Evolutionary conservation across 148 eudicot species (phyloP), one percentile per base, ranked within the genome.

Genomic region (Fagopyrum esculentum): DNA sequence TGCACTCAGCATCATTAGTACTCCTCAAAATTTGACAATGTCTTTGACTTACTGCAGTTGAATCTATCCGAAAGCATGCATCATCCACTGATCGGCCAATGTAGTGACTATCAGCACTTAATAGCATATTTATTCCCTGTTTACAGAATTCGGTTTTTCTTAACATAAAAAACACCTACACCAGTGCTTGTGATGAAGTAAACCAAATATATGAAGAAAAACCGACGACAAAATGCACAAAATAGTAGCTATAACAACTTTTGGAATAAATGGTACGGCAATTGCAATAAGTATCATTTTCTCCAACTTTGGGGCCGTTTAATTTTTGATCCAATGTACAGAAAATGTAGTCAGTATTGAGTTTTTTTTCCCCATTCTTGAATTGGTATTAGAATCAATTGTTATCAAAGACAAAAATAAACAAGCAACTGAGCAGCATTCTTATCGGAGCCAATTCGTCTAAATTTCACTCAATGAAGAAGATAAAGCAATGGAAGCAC

Each of bases 111-210:
- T 91, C 91, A 75, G 90, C 82, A 73, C 86, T 87, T 74, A 94
- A 82, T 75, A 94, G 85, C 83, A 94, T 88, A 84, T 94, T 90
- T 49, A 91, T 86, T 72, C 97, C 97, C 98, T 94, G 85, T 55
- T 77, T 72, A 8, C 73, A 71, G 17, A 26, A 64, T 64, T 12
- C 0, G 29, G 45, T 64, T 12, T 64, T 64, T 45, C 8, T 64
- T 64, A 35, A n/a, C 70, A n/a, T 64, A 40, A 30, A 11, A 26
- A 35, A 4, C 40, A 26, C 68, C 43, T 26, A 29, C 43, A 61
- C 68, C 30, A 19, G 13, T 60, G 68, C 15, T 22, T 60, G 40
- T 60, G 43, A 19, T 60, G 13, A 61, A 26, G 68, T 26, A 29
- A 29, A 29, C 40, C 63, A 57, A 55, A 57, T 19, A 57, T 19